Conservation (phyloP, 305 asterid genomes). For the Ilex paraguariensis region DNA sequence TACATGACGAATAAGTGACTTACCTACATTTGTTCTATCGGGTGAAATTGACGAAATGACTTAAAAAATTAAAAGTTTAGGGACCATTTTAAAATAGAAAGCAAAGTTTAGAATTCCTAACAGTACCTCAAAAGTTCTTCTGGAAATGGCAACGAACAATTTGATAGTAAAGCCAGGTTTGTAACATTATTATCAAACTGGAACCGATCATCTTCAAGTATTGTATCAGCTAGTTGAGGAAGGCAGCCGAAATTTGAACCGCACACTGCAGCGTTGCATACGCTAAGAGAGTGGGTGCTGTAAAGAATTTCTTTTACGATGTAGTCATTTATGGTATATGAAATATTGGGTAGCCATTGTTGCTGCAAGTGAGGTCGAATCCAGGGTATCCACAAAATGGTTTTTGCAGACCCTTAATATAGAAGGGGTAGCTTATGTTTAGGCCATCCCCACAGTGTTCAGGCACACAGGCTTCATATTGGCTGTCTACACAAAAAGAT, state of each 20-base stretch:
- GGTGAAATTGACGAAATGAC: too few species aligned
- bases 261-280: not conserved
- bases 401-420: not conserved
- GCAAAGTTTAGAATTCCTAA: too few species aligned
- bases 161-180: not conserved
- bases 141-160: not conserved
- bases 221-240: not conserved
- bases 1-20: too few species aligned
- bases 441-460: not conserved
- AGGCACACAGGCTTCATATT: not conserved
- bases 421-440: not conserved
- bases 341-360: not conserved
- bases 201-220: not conserved
- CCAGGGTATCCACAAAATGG: not conserved
- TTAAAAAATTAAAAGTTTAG: too few species aligned
- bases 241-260: not conserved
- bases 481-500: too few species aligned
- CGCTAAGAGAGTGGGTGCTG: not conserved
- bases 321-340: not conserved
- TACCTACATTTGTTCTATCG: too few species aligned
- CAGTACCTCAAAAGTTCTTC: not conserved
- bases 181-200: not conserved
- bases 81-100: too few species aligned
- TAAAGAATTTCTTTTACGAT: too few species aligned
- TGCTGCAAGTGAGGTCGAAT: not conserved